phyloP scores from a whole-genome alignment of 1,284 basidiomycete genomes.

The Papiliotrema nemorosa region DNA sequence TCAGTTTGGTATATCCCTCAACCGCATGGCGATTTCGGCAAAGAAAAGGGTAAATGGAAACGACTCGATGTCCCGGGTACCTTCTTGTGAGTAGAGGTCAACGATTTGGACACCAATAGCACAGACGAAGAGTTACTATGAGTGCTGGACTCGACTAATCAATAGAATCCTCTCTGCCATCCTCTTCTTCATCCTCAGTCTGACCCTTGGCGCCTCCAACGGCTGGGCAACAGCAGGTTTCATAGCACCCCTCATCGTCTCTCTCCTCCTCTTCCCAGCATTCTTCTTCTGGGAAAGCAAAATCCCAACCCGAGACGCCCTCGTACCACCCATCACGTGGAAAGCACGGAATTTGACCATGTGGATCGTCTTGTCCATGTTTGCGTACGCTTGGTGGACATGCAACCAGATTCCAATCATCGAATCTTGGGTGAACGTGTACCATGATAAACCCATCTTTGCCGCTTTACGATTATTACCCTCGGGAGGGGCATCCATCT shows the following conservation, averaged over 20 bases:
- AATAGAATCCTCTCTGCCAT: conserved; percentile 7
- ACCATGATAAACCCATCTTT: conserved; percentile 18
- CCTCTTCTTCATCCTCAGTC: conserved; percentile 25
- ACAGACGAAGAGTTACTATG: too few species aligned
- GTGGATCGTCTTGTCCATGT: conserved; percentile 24
- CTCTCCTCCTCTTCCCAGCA: conserved; percentile 14
- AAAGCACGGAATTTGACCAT: conserved; percentile 29
- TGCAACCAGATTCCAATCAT: conserved; percentile 17
- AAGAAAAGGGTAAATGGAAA: conserved; percentile 13
- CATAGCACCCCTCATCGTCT: conserved; percentile 24
- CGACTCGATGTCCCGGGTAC: conserved; percentile 13
- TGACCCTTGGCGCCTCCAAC: conserved; percentile 27
- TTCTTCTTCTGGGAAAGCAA: conserved; percentile 36
- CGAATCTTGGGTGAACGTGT: conserved; percentile 9
- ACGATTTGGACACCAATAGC: too few species aligned
- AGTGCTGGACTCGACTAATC: conserved; percentile 7
- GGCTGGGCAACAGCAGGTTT: conserved; percentile 23
- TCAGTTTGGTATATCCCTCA: conserved; percentile 14
- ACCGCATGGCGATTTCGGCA: neutral
- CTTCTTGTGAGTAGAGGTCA: conserved; percentile 15
- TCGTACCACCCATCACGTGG: conserved; percentile 34
- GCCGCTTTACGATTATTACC: conserved; percentile 10
- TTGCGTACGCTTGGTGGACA: conserved; percentile 24
- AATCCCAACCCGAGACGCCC: conserved; percentile 19
- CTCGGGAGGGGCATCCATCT: neutral